Percentiles rank a stretch among this genome's conserved stretches.
Conservation (phyloP, 352 stramenopile species). For the Pythium utonaiense region DNA sequence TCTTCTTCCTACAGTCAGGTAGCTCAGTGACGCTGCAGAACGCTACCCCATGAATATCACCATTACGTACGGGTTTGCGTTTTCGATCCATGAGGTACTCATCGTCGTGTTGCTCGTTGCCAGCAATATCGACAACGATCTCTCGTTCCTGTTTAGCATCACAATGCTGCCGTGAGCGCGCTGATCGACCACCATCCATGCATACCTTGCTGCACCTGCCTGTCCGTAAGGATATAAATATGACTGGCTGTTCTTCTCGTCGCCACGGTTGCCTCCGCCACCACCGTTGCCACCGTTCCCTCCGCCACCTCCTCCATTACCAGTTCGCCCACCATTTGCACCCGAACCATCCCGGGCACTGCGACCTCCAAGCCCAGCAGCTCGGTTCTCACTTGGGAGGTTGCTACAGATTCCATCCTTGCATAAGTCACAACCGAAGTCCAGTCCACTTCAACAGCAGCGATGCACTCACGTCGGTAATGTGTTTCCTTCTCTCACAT, state of each 20-base stretch:
- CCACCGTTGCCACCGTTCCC: slow-evolving; percentile 33
- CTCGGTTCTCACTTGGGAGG: slow-evolving; percentile 82
- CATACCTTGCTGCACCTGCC: slow-evolving; percentile 18
- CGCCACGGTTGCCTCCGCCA: slow-evolving; percentile 32
- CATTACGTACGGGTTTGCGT: slow-evolving; percentile 42
- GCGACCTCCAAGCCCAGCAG: slow-evolving; percentile 69
- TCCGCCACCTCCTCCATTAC: slow-evolving; percentile 39
- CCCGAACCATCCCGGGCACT: slow-evolving; percentile 39
- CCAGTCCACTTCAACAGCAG: too few species aligned
- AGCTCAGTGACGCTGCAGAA: not conserved
- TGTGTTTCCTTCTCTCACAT: slow-evolving; percentile 67
- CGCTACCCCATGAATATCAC: not conserved
- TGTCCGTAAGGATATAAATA: slow-evolving; percentile 83
- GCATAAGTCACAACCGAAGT: too few species aligned
- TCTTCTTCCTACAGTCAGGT: slow-evolving; percentile 45
- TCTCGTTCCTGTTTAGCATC: slow-evolving; percentile 46
- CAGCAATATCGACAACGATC: slow-evolving; percentile 84
- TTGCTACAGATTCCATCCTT: slow-evolving; percentile 36
- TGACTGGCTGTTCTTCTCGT: slow-evolving; percentile 70
- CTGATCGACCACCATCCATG: not conserved
- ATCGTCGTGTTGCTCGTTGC: slow-evolving; percentile 67
- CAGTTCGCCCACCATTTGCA: slow-evolving; percentile 31
- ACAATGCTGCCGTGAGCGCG: not conserved
- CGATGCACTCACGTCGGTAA: slow-evolving; percentile 45
- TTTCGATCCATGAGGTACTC: slow-evolving; percentile 80